Evolutionary conservation across 768 basidiomycete genomes (phyloP), one percentile per base, ranked within the genome.

Genomic region (Russula olivacea): DNA sequence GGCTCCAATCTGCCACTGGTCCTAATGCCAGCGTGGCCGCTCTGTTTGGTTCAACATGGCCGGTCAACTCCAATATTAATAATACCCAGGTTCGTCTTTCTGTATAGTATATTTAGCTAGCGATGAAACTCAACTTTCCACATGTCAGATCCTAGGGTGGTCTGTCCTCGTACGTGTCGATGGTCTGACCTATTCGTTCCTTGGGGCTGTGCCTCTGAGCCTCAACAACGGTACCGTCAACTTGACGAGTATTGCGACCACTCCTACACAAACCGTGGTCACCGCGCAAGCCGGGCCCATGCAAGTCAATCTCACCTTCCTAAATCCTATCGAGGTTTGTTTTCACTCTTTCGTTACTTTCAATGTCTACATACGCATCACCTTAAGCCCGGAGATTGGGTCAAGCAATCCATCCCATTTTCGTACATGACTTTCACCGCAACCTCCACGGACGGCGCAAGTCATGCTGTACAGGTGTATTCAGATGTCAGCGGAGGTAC

Each of bases 371-470:
- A 25, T 38, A n/a, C 10, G 43, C 17, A n/a, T 55, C 15, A 40
- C 32, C 3, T 17, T 15, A 25, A 76, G 74, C 74, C 76, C 0
- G 67, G 69, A 12, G 74, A 78, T 63, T 71, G 73, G 59, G 72
- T 76, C 53, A 69, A 69, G 25, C 76, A 77, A 58, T 77, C 77
- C 1, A 58, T 78, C 2, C 76, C 77, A 2, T 77, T 78, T 64
- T 73, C 76, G 10, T 78, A 78, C 61, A 34, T 77, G 17, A 65
- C 71, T 9, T 61, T 78, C 10, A 68, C 70, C 6, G 75, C 71
- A 11, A 47, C 28, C 5, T 66, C 76, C 0, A 64, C 67, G 23
- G 76, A 78, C 54, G 74, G 72, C 4, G 63, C 63, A 14, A 34
- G 70, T 14, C 77, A 78, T 61, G 15, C 30, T 14, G 72, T 77